Percentiles rank a stretch among this genome's conserved stretches.
Evolutionary conservation across 192 early-diverging fungal genomes (phyloP).

Genomic region (Spinellus fusiger): DNA sequence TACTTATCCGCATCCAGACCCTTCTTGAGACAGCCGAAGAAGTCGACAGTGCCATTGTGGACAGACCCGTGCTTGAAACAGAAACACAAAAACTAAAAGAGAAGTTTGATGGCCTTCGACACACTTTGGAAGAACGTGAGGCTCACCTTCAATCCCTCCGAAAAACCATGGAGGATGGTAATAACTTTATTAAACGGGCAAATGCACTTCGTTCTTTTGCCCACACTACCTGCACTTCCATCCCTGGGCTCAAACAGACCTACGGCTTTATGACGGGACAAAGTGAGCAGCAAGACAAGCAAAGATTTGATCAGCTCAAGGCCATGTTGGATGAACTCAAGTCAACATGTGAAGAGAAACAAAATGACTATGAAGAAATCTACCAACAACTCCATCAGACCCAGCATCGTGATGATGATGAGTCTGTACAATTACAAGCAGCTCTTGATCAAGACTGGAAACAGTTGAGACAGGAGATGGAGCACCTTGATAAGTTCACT

Average conservation of each 20-base stretch:
- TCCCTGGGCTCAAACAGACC: constrained; percentile 20
- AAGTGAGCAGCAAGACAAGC: constrained; percentile 19
- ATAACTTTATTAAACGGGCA: constrained; percentile 5
- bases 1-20: constrained; percentile 12
- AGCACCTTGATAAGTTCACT: constrained; percentile 6
- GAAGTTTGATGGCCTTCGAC: constrained; percentile 12
- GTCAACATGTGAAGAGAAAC: neutral
- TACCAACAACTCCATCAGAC: constrained; percentile 10
- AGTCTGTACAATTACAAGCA: neutral
- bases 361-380: constrained; percentile 1
- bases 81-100: constrained; percentile 5
- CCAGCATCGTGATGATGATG: neutral
- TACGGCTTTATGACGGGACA: constrained; percentile 29
- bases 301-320: constrained; percentile 8
- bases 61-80: neutral
- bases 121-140: constrained; percentile 8
- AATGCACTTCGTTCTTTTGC: constrained; percentile 1
- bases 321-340: constrained; percentile 1
- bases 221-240: neutral
- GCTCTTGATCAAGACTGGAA: constrained; percentile 16
- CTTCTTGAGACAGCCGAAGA: constrained; percentile 9
- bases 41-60: neutral
- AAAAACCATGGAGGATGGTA: constrained; percentile 16
- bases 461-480: constrained; percentile 3
- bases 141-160: constrained; percentile 5